Evolutionary conservation across 176 grass and related monocot genomes (phyloP).

Genomic region (Juncus effusus): DNA sequence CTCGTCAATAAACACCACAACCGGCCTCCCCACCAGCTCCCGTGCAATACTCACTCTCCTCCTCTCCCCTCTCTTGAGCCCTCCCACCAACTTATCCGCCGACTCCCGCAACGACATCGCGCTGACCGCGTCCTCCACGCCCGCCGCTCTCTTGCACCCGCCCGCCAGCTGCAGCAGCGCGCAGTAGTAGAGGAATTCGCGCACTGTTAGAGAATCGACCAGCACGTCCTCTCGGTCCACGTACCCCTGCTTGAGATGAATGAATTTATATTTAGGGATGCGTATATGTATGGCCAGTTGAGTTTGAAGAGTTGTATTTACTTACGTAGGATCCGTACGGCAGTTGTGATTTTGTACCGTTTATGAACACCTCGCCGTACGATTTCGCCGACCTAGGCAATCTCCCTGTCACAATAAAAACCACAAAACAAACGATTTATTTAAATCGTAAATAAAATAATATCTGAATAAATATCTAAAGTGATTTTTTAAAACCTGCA

Average conservation of each 20-base stretch:
- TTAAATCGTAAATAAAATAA: slow-evolving; percentile 11
- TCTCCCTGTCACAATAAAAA: slow-evolving; percentile 41
- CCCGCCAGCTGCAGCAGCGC: slow-evolving; percentile 72
- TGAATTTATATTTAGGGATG: too few species aligned
- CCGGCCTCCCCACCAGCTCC: slow-evolving; percentile 90
- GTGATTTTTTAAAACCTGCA: slow-evolving; percentile 40
- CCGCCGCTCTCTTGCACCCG: slow-evolving; percentile 42
- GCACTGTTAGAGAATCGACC: slow-evolving; percentile 77
- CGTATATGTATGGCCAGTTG: too few species aligned
- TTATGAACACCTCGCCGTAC: slow-evolving; percentile 83
- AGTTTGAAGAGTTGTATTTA: not conserved
- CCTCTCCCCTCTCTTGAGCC: slow-evolving; percentile 64
- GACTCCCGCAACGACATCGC: slow-evolving; percentile 78
- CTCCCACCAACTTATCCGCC: slow-evolving; percentile 81
- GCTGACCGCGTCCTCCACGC: slow-evolving; percentile 65
- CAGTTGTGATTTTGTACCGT: slow-evolving; percentile 55
- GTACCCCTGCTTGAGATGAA: slow-evolving; percentile 48
- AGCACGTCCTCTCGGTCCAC: slow-evolving; percentile 79
- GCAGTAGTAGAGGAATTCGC: slow-evolving; percentile 81
- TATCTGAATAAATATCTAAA: not conserved
- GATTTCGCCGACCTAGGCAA: slow-evolving; percentile 44
- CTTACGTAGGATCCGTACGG: slow-evolving; percentile 94
- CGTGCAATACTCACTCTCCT: slow-evolving; percentile 82
- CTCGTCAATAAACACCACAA: slow-evolving; percentile 83
- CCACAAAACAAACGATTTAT: not conserved